phyloP scores from a whole-genome alignment of 228 moss, liverwort and hornwort species.

The Sphagnum magellanicum region DNA sequence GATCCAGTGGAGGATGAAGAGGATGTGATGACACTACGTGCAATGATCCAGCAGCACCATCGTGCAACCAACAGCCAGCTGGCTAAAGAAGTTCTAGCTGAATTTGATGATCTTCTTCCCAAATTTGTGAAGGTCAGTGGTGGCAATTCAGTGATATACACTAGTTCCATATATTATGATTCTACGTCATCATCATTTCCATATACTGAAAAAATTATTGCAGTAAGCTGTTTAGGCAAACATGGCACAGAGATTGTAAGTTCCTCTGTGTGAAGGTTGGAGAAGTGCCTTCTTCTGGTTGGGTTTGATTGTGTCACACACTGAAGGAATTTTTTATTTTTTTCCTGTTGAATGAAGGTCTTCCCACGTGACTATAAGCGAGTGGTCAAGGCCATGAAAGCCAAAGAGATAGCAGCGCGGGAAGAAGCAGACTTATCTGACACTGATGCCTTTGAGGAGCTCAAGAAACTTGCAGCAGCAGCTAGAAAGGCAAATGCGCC shows the following conservation, averaged over 20 bases:
- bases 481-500: background rate
- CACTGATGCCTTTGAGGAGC: slow-evolving; percentile 39
- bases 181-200: no score
- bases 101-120: slow-evolving; percentile 50
- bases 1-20: slow-evolving; percentile 61
- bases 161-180: no score
- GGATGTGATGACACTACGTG: slow-evolving; percentile 54
- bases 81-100: slow-evolving; percentile 37
- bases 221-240: no score
- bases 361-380: slow-evolving; percentile 81
- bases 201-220: no score
- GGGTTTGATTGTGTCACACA: background rate
- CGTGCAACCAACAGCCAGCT: slow-evolving; percentile 52
- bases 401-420: slow-evolving; percentile 27
- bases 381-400: slow-evolving; percentile 52
- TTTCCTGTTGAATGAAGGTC: slow-evolving; percentile 18
- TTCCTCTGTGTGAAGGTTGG: background rate
- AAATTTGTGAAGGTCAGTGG: slow-evolving; percentile 39
- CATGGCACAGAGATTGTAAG: no score
- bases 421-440: slow-evolving; percentile 25
- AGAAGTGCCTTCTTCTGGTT: background rate
- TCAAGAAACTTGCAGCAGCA: slow-evolving; percentile 27
- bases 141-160: no score
- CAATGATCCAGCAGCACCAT: slow-evolving; percentile 75
- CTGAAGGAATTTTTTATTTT: background rate